Percentiles rank a stretch among this genome's conserved stretches.
phyloP scores from a whole-genome alignment of 2,329 filamentous ascomycete genomes.

The Leptographium wingfieldii region DNA sequence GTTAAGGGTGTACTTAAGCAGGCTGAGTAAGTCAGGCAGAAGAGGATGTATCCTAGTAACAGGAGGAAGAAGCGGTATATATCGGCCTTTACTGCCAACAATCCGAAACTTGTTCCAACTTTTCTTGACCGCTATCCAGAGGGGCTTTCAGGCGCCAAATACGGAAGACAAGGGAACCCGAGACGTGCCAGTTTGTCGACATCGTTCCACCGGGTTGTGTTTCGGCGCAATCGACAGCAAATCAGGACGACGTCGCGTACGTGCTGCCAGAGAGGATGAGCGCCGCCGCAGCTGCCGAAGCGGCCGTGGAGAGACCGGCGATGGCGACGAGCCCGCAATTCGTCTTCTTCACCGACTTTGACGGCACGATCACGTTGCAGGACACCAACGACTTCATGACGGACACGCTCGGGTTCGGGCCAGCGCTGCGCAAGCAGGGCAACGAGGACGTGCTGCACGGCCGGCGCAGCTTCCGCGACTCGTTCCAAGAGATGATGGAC shows the following conservation, averaged over 20 bases:
- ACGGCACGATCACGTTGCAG: constrained; percentile 78
- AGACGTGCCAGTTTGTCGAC: neutral
- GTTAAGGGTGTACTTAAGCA: too few relatives aligned
- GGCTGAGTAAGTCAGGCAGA: too few relatives aligned
- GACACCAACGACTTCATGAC: constrained; percentile 64
- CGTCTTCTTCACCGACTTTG: constrained; percentile 99
- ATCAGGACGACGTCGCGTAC: neutral
- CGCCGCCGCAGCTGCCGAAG: neutral
- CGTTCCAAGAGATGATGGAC: constrained; percentile 87
- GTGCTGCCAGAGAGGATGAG: neutral
- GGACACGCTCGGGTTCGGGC: constrained; percentile 81
- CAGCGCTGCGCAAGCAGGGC: constrained; percentile 53
- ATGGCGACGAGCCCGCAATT: constrained; percentile 63
- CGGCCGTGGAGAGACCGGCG: constrained; percentile 34
- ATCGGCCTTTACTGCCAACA: too few relatives aligned
- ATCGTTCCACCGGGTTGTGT: neutral
- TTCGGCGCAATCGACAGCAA: neutral
- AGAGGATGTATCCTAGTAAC: too few relatives aligned
- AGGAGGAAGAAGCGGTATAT: too few relatives aligned
- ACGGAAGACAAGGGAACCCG: too few relatives aligned
- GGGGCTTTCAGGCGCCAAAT: too few relatives aligned
- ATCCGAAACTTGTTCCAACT: too few relatives aligned
- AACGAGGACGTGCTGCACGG: constrained; percentile 68
- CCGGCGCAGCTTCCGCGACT: constrained; percentile 64
- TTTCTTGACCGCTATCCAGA: too few relatives aligned